A percentile compares a stretch with the other conserved stretches of the same genome.
phyloP scores from a whole-genome alignment of 2,329 filamentous ascomycete species.

The Lachnum nothofagi region DNA sequence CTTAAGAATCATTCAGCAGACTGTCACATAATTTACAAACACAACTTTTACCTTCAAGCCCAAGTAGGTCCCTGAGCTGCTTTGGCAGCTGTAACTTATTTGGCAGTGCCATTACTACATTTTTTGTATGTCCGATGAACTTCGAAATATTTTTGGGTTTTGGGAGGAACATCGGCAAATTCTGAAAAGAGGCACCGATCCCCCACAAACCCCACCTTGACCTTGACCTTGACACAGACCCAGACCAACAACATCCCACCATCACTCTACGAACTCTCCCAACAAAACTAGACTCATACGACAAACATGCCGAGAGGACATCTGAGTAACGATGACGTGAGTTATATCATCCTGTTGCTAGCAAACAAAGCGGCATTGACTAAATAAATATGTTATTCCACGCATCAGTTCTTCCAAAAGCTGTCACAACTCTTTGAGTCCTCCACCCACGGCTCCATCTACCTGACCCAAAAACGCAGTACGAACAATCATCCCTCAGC shows the following conservation, averaged over 20 bases:
- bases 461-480: conserved; percentile 73
- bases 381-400: no score
- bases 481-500: conserved; percentile 28
- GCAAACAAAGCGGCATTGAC: conserved; percentile 13
- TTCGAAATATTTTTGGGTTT: conserved; percentile 12
- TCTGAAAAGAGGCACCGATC: conserved; percentile 12
- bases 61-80: conserved; percentile 42
- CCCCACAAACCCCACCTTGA: conserved; percentile 9
- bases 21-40: not conserved
- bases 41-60: conserved; percentile 30
- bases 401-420: conserved; percentile 60
- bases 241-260: not conserved
- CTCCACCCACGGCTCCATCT: conserved; percentile 68
- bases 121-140: not conserved
- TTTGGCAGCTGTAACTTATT: conserved; percentile 41
- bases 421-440: conserved; percentile 63
- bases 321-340: conserved; percentile 58
- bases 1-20: conserved; percentile 10
- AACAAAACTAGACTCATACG: not conserved
- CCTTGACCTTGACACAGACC: no score
- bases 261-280: not conserved
- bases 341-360: not conserved
- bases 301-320: conserved; percentile 44
- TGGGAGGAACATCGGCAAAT: no score
- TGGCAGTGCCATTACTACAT: conserved; percentile 24